Evolutionary conservation across 768 basidiomycete species (phyloP).

Genomic region (Nidularia sp.): DNA sequence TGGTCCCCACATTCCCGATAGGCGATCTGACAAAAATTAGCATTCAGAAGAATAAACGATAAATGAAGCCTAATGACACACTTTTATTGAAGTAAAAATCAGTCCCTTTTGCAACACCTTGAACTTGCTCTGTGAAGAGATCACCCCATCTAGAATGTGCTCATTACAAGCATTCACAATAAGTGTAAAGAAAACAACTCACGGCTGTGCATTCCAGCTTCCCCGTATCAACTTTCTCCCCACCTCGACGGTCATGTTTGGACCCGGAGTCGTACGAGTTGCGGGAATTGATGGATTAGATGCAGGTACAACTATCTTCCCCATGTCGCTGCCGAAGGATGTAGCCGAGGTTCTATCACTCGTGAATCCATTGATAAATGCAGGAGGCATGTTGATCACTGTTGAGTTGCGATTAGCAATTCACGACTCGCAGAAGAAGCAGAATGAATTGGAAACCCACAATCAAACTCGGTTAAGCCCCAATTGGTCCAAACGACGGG

Average conservation of each 20-base stretch:
- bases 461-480: slow-evolving; percentile 26
- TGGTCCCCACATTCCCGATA: slow-evolving; percentile 28
- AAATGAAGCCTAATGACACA: slow-evolving; percentile 3
- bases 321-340: slow-evolving; percentile 28
- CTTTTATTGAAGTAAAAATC: slow-evolving; percentile 31
- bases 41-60: background rate
- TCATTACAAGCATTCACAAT: background rate
- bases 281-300: slow-evolving; percentile 15
- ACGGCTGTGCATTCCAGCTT: slow-evolving; percentile 27
- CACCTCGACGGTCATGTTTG: slow-evolving; percentile 20
- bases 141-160: slow-evolving; percentile 13
- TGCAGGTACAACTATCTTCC: slow-evolving; percentile 17
- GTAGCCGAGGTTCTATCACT: slow-evolving; percentile 20
- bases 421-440: background rate
- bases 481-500: slow-evolving; percentile 27
- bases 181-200: slow-evolving; percentile 3
- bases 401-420: background rate
- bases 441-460: slow-evolving; percentile 7
- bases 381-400: slow-evolving; percentile 26
- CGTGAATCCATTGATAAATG: slow-evolving; percentile 24
- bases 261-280: slow-evolving; percentile 9
- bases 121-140: slow-evolving; percentile 19
- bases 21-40: slow-evolving; percentile 13
- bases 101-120: slow-evolving; percentile 23
- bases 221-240: slow-evolving; percentile 23